Conservation (phyloP, 106 monocot species). For the Vanilla planifolia region DNA sequence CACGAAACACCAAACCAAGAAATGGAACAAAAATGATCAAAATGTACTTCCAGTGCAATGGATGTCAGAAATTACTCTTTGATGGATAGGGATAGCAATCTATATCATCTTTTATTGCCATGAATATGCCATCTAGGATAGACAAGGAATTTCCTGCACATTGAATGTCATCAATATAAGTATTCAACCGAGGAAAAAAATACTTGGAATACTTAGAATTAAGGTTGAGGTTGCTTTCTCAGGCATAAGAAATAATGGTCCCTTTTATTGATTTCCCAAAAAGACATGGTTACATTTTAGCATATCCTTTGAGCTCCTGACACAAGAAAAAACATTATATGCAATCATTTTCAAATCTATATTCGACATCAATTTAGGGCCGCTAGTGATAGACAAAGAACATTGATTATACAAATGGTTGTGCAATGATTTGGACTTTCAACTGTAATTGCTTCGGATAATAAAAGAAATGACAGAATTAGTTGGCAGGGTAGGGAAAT, state of each 20-base stretch:
- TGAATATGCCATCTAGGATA: constrained; percentile 93
- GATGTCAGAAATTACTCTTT: constrained; percentile 35
- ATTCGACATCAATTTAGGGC: background rate
- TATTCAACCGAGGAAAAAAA: background rate
- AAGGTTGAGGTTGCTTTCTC: background rate
- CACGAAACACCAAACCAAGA: constrained; percentile 11
- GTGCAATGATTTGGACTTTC: too few species aligned
- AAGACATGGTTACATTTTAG: background rate
- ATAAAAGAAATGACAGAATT: too few species aligned
- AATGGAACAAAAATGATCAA: background rate
- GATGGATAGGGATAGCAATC: constrained; percentile 89
- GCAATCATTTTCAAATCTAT: too few species aligned
- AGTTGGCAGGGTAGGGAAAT: too few species aligned
- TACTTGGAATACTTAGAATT: background rate
- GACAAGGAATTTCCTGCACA: constrained; percentile 73
- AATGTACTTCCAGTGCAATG: background rate
- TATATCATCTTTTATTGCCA: constrained; percentile 95
- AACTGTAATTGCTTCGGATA: too few species aligned
- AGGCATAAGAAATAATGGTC: background rate
- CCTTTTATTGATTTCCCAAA: background rate
- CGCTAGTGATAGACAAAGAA: background rate
- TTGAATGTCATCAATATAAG: background rate
- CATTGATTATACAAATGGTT: too few species aligned
- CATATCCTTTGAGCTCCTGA: background rate
- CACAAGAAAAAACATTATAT: too few species aligned